These are phyloP conservation scores for Kappamyces sp. DNA, from an alignment of 192 early-diverging fungal species.

Conservation along the genomic window DNA sequence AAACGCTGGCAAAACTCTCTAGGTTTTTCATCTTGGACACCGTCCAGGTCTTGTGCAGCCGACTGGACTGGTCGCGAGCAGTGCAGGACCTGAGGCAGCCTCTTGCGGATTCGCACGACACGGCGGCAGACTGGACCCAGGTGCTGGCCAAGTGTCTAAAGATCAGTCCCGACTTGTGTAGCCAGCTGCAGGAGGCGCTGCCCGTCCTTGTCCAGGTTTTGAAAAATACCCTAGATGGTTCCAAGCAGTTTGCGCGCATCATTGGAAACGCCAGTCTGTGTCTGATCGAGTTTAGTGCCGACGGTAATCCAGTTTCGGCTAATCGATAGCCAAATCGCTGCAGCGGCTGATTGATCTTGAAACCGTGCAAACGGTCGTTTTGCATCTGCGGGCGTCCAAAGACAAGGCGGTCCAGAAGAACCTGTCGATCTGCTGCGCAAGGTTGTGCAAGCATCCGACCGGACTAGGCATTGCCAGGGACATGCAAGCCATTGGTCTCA, in stretches of 20 bases:
- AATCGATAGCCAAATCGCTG: constrained; percentile 1
- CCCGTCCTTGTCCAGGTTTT: not conserved
- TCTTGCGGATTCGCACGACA: not conserved
- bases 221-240: not conserved
- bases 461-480: no score
- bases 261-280: constrained; percentile 3
- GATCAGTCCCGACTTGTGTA: not conserved
- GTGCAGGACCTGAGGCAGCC: no score
- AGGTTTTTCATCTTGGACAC: no score
- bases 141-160: not conserved
- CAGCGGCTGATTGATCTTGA: constrained; percentile 5
- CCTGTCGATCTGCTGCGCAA: constrained; percentile 2
- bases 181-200: not conserved
- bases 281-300: not conserved
- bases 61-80: no score
- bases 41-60: no score
- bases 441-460: constrained; percentile 1
- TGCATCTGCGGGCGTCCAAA: not conserved
- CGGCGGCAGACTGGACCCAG: constrained; percentile 14
- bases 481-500: no score
- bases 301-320: not conserved
- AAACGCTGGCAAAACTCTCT: no score
- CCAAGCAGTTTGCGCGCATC: not conserved
- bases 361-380: not conserved
- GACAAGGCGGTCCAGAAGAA: constrained; percentile 9